A percentile compares a stretch with the other conserved stretches of the same genome.
Evolutionary conservation across 2,329 filamentous ascomycete species (phyloP).

Genomic region (Beauveria asiatica): DNA sequence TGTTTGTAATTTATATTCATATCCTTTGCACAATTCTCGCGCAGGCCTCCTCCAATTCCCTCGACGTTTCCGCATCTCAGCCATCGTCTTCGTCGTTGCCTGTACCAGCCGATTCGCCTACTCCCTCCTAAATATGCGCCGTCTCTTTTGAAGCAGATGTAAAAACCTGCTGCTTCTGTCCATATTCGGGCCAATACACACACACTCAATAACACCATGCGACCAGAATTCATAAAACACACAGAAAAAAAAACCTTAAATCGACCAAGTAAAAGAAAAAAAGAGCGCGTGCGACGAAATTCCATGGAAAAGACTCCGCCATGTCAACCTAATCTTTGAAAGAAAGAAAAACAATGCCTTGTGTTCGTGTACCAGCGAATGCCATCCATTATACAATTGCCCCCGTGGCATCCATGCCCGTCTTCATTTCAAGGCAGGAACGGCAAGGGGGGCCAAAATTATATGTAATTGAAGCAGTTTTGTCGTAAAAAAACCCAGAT

Average conservation of each 20-base stretch:
- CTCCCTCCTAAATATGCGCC: not conserved
- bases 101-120: no score
- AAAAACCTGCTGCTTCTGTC: not conserved
- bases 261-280: not conserved
- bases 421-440: not conserved
- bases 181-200: not conserved
- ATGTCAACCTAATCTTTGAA: not conserved
- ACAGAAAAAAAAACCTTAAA: not conserved
- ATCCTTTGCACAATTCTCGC: slow-evolving; percentile 1
- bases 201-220: slow-evolving; percentile 3
- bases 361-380: not conserved
- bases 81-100: not conserved
- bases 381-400: slow-evolving; percentile 1
- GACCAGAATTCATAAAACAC: not conserved
- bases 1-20: slow-evolving; percentile 7
- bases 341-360: not conserved
- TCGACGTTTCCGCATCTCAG: not conserved
- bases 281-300: not conserved
- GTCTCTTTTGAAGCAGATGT: not conserved
- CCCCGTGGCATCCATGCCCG: not conserved
- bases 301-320: not conserved
- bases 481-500: not conserved
- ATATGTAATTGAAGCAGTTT: slow-evolving; percentile 4
- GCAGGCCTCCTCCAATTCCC: not conserved
- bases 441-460: not conserved